Conservation (phyloP, 257 asterid species). For the Jaltomata sinuosa region DNA sequence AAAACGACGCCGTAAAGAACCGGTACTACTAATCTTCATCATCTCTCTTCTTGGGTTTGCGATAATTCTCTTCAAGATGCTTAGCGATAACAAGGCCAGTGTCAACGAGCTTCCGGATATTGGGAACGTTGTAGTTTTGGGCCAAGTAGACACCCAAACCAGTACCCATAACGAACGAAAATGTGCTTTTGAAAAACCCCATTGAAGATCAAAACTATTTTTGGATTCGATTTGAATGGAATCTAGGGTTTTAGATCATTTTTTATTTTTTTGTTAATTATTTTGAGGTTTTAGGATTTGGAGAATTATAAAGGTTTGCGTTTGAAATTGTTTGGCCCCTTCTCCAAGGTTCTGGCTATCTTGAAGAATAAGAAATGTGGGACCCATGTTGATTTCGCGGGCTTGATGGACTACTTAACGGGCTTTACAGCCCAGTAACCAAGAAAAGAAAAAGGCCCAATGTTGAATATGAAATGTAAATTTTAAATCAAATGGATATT, state of each 20-base stretch:
- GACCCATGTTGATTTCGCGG: background rate
- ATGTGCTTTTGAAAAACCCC: constrained; percentile 43
- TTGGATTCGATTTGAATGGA: background rate
- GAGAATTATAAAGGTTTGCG: constrained; percentile 1
- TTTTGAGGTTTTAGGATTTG: background rate
- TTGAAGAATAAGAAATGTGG: constrained; percentile 2
- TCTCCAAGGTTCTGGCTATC: constrained; percentile 14
- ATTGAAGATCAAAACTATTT: background rate
- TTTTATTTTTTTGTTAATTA: background rate
- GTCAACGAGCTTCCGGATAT: constrained; percentile 43
- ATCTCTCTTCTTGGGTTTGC: constrained; percentile 58
- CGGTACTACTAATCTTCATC: constrained; percentile 25
- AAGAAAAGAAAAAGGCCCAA: too few relatives aligned
- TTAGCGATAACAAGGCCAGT: constrained; percentile 44
- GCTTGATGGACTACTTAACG: background rate
- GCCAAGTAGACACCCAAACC: constrained; percentile 62
- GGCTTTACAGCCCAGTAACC: background rate
- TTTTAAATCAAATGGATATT: too few relatives aligned
- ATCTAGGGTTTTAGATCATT: background rate
- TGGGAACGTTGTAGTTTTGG: constrained; percentile 78
- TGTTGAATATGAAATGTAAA: too few relatives aligned
- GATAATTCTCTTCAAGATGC: constrained; percentile 62
- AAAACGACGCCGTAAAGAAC: background rate
- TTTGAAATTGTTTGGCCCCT: constrained; percentile 6
- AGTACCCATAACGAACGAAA: constrained; percentile 53